Evolutionary conservation across 352 stramenopile species (phyloP), one percentile per base, ranked within the genome.

Genomic region (Thalassiosira hispida): DNA sequence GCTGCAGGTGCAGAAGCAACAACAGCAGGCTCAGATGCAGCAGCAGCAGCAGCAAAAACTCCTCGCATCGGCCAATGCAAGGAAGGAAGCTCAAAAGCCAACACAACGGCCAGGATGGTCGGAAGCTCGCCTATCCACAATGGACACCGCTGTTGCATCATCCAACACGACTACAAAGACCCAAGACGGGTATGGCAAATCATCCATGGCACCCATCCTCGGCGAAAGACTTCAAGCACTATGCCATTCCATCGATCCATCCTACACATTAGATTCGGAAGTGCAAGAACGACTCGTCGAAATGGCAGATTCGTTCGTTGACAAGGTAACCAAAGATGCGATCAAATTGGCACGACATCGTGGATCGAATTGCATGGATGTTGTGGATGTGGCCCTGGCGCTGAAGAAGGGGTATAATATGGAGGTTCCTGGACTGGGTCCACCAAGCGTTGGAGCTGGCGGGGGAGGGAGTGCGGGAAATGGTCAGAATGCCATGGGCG

Each of bases 361-460:
- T 27, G 84, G 81, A 57, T 89, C 77, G 11, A 84, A 81, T 18
- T 76, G 40, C 18, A 59, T 93, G n/a, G 88, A 93, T 69, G 88
- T 91, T 7, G 77, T 89, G 33, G 88, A 93, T 69, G 53, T 93
- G 23, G 79, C 89, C 78, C 46, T 92, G 18, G 82, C 88, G 1
- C 72, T 93, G 44, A 85, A 87, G 22, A 93, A 93, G 68, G 81
- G 89, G 27, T 93, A 85, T 60, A 78, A 80, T 16, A 91, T 93
- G 52, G 69, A 83, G 11, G 74, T 93, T 47, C 88, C 88, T 12
- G 86, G 88, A 35, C 79, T 93, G 29, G 83, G 83, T 63, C 47
- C 83, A 47, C 79, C 77, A 5, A 84, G 49, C 55, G 56, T 63
- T 35, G 52, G 60, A 14, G 49, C 20, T 27, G 66, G 33, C 57